Percentiles rank a stretch among this genome's conserved stretches.
phyloP scores from a whole-genome alignment of 1,139 yeast species.

The Lodderomyces parapsilosis region DNA sequence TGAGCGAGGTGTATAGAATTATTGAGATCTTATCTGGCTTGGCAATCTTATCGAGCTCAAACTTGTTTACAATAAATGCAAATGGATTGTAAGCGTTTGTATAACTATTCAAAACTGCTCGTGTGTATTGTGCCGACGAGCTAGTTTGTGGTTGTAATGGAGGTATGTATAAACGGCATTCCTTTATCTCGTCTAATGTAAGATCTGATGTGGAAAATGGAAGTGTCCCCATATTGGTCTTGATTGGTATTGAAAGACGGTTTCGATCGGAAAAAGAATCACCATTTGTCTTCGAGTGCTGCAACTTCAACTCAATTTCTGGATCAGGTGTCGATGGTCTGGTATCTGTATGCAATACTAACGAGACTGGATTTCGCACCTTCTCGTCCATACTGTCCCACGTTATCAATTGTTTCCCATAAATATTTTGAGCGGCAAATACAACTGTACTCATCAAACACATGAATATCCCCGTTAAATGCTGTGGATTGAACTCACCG shows the following conservation, averaged over 20 bases:
- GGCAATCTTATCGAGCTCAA: constrained; percentile 19
- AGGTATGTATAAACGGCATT: constrained; percentile 11
- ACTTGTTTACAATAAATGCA: constrained; percentile 16
- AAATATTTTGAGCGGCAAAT: constrained; percentile 42
- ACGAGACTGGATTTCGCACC: constrained; percentile 23
- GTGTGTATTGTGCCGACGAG: constrained; percentile 4
- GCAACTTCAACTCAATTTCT: too few species aligned
- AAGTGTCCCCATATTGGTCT: constrained; percentile 10
- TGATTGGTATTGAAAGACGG: neutral
- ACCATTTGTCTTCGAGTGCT: too few species aligned
- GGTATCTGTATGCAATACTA: constrained; percentile 29
- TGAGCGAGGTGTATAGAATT: constrained; percentile 36
- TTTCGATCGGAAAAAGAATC: neutral
- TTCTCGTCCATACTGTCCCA: constrained; percentile 23
- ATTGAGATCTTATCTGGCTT: constrained; percentile 42
- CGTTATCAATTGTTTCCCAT: constrained; percentile 41
- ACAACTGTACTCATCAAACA: constrained; percentile 33
- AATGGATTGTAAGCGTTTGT: constrained; percentile 23
- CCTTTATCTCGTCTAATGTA: constrained; percentile 25
- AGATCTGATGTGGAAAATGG: constrained; percentile 39
- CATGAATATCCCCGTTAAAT: constrained; percentile 29
- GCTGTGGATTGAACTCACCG: constrained; percentile 19
- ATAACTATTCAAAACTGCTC: constrained; percentile 20
- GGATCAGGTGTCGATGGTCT: constrained; percentile 18
- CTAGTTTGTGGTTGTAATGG: neutral